phyloP scores from a whole-genome alignment of 805 yeast species.

The Lipomyces sp. region DNA sequence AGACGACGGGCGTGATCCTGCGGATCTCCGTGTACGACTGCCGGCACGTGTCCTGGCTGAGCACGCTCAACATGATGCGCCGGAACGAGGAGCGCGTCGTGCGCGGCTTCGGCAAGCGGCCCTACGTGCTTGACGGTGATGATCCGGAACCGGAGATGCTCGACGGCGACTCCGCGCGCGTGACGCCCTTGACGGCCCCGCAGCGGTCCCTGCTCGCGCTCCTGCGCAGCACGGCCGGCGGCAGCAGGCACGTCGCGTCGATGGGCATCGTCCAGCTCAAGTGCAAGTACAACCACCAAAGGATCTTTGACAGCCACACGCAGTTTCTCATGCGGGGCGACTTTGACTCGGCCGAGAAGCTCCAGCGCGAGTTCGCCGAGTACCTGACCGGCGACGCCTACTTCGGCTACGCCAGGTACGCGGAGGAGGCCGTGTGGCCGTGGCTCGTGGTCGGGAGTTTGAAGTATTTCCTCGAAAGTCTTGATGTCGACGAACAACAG shows the following conservation, averaged over 20 bases:
- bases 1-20: constrained; percentile 7
- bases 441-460: constrained; percentile 1
- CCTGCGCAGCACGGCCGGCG: background rate
- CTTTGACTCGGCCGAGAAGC: constrained; percentile 3
- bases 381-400: constrained; percentile 9
- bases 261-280: constrained; percentile 11
- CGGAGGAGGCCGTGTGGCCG: background rate
- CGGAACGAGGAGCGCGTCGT: constrained; percentile 16
- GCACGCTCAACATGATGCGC: constrained; percentile 13
- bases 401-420: background rate
- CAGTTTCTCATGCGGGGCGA: constrained; percentile 3
- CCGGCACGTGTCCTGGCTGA: constrained; percentile 22
- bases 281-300: constrained; percentile 9
- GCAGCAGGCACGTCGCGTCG: background rate
- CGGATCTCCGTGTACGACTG: constrained; percentile 21
- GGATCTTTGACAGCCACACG: constrained; percentile 7
- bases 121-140: too few relatives aligned
- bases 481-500: too few relatives aligned
- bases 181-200: background rate
- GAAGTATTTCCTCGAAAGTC: too few relatives aligned
- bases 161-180: background rate
- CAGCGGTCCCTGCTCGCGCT: background rate
- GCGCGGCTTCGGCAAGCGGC: too few relatives aligned
- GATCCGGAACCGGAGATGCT: background rate
- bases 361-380: constrained; percentile 16